Percentiles rank a stretch among this genome's conserved stretches.
Evolutionary conservation across 2,329 filamentous ascomycete genomes (phyloP).

Genomic region (Aspergillus sp.): DNA sequence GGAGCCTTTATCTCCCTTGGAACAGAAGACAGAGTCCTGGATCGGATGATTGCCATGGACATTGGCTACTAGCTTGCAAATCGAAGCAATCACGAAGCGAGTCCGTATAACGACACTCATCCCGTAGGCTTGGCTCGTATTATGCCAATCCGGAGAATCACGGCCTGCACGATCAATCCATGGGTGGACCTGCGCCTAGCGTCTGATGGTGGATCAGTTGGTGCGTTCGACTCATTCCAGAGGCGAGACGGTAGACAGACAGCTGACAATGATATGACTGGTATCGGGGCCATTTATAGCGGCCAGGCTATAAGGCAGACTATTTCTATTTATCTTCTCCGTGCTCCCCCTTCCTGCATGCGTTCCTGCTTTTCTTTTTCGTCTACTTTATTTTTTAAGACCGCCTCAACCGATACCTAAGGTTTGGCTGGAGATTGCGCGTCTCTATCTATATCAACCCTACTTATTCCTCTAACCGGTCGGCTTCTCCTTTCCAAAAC

Average conservation of each 20-base stretch:
- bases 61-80: not conserved
- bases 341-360: conserved; percentile 8
- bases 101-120: conserved; percentile 7
- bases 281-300: conserved; percentile 11
- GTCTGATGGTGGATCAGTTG: conserved; percentile 24
- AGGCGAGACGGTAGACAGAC: conserved; percentile 7
- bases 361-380: conserved; percentile 10
- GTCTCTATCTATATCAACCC: conserved; percentile 4
- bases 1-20: conserved; percentile 3
- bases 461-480: not conserved
- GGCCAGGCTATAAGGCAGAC: conserved; percentile 12
- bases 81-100: not conserved
- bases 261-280: conserved; percentile 15
- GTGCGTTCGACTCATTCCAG: not conserved
- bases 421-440: conserved; percentile 1
- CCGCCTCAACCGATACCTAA: not conserved
- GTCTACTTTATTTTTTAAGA: conserved; percentile 4
- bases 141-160: not conserved
- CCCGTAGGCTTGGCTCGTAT: conserved; percentile 9
- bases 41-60: not conserved
- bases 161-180: conserved; percentile 23
- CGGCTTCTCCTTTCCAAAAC: not conserved
- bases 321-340: conserved; percentile 19
- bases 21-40: not conserved
- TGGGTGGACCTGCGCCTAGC: conserved; percentile 19